Base-by-base conservation (phyloP, 345 rosid genomes). In the Gynandropsis gynandra region DNA sequence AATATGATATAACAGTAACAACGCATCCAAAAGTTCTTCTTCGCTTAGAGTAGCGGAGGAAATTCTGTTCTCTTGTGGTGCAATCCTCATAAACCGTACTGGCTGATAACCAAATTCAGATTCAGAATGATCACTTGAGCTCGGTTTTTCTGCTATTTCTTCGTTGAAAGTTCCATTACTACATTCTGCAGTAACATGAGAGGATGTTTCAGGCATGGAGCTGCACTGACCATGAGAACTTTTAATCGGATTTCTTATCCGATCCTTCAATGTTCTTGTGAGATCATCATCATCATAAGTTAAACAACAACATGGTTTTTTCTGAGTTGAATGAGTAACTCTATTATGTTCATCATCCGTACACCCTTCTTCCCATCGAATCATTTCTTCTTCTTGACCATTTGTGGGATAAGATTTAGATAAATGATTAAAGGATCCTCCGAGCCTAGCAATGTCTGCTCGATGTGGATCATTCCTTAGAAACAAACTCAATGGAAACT, bases 341-440 rank as follows among this genome's bases (percentile, higher is more conserved):
- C 82, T 76, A 50, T 69, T 70, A 52, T 76, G 82, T 67, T 79
- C 82, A 48, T 80, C 95, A 72, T 92, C 96, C 89, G 79, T 64
- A 66, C 80, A 80, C 54, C 95, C 98, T 83, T 92, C 98, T 68
- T 87, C 96, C 98, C 96, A 87, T 69, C 61, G 79, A 65, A 92
- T 76, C 20, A 77, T 68, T 68, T 82, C 98, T 16, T 58, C 70
- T 64, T 87, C 95, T 56, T 78, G 81, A 52, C 73, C 80, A 73
- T 52, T 35, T 45, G 76, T 72, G 18, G 95, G 88, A 70, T 80
- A 71, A 36, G 80, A 79, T 70, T 92, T 85, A 4, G 71, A 76
- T 21, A 92, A 73, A 68, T 87, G 96, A 77, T 80, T 76, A 46
- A 77, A 80, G 32, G 95, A 73, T 52, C 98, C 98, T 10, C 98